phyloP scores from a whole-genome alignment of 1,284 basidiomycete species.

The Leccinum brunneo-olivaceum region DNA sequence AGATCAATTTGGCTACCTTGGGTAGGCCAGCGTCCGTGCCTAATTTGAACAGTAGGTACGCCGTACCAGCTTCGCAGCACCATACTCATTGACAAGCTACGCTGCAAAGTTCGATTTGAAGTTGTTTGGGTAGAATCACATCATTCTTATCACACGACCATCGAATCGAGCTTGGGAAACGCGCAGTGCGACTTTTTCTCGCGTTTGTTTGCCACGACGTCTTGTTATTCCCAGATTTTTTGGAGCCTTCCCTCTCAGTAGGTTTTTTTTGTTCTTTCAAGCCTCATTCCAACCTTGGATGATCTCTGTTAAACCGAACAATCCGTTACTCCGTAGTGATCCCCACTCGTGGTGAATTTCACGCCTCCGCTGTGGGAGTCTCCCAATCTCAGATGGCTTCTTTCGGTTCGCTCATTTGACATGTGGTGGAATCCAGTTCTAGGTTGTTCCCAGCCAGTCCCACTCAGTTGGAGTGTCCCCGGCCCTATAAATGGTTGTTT shows the following conservation, averaged over 20 bases:
- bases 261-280: too few relatives aligned
- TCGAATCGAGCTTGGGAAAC: background rate
- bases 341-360: conserved; percentile 1
- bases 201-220: background rate
- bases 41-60: too few relatives aligned
- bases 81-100: background rate
- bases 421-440: background rate
- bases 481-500: conserved; percentile 19
- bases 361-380: background rate
- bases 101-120: background rate
- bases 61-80: background rate
- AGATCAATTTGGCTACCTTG: background rate
- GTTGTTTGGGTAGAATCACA: background rate
- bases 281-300: background rate
- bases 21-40: too few relatives aligned
- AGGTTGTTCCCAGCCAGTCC: conserved; percentile 1
- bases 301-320: background rate
- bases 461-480: background rate
- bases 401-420: background rate
- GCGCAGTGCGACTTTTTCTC: background rate
- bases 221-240: conserved; percentile 1
- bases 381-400: conserved; percentile 1
- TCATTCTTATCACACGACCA: conserved; percentile 2
- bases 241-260: too few relatives aligned
- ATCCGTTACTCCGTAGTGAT: background rate